Conservation (phyloP, 2,329 filamentous ascomycete species). For the Gyromitra esculenta region DNA sequence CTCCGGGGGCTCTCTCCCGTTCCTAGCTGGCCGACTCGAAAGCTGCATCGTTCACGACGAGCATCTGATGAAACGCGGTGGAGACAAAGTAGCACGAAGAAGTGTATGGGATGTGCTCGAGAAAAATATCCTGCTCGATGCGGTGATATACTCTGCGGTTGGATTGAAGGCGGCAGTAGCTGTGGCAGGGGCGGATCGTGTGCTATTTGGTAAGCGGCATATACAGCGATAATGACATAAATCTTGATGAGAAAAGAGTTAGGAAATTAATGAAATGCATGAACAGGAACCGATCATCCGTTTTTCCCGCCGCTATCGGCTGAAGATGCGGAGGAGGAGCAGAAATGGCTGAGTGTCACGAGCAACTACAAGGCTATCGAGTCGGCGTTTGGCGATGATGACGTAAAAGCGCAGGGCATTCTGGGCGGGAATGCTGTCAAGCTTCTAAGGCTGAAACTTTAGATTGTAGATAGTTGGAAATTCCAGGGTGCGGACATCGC, state of each 20-base stretch:
- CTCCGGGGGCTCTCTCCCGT: slow-evolving; percentile 86
- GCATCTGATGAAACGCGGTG: slow-evolving; percentile 73
- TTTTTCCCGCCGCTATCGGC: slow-evolving; percentile 80
- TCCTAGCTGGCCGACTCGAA: slow-evolving; percentile 86
- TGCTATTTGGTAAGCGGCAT: slow-evolving; percentile 73
- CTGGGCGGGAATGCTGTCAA: slow-evolving; percentile 63
- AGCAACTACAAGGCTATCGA: slow-evolving; percentile 64
- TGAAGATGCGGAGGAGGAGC: slow-evolving; percentile 63
- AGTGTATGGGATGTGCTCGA: slow-evolving; percentile 72
- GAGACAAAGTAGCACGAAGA: slow-evolving; percentile 64
- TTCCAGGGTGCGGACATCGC: neutral
- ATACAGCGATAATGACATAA: neutral
- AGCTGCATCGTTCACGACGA: slow-evolving; percentile 86
- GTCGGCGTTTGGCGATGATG: slow-evolving; percentile 59
- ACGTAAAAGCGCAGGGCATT: slow-evolving; percentile 58
- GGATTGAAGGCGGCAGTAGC: slow-evolving; percentile 76
- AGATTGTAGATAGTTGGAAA: neutral
- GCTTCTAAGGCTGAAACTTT: slow-evolving; percentile 60
- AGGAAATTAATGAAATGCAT: slow-evolving; percentile 4
- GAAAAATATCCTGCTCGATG: slow-evolving; percentile 86
- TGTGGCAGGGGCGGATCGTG: slow-evolving; percentile 72
- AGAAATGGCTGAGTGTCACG: slow-evolving; percentile 63
- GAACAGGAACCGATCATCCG: slow-evolving; percentile 76
- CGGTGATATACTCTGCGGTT: slow-evolving; percentile 81
- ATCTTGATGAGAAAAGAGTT: neutral